A percentile compares a stretch with the other conserved stretches of the same genome.
Conservation (phyloP, 2,329 filamentous ascomycete genomes). For the Fusarium sp. region DNA sequence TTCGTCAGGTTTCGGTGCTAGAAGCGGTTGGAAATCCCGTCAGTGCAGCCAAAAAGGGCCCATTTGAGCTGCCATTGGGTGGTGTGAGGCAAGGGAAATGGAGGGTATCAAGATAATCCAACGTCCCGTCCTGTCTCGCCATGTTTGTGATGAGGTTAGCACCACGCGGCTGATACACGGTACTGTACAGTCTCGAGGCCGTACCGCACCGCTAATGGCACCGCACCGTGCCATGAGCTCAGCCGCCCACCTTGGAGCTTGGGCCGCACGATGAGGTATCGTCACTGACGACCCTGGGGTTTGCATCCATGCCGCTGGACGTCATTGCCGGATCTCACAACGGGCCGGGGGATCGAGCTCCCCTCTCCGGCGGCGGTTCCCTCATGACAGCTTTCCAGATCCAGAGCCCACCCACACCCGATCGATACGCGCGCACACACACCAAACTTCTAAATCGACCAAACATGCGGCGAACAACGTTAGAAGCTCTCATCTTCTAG, state of each 20-base stretch:
- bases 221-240: constrained; percentile 38
- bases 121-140: constrained; percentile 34
- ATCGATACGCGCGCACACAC: constrained; percentile 40
- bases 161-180: constrained; percentile 38
- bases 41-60: constrained; percentile 33
- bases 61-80: constrained; percentile 30
- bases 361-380: constrained; percentile 36
- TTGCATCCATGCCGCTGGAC: constrained; percentile 34
- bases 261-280: constrained; percentile 17
- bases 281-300: constrained; percentile 24
- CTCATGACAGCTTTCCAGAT: constrained; percentile 45
- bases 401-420: constrained; percentile 42
- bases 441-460: constrained; percentile 37
- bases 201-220: constrained; percentile 25
- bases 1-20: constrained; percentile 39
- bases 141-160: constrained; percentile 39
- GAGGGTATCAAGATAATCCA: constrained; percentile 45
- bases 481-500: constrained; percentile 24
- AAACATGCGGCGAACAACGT: constrained; percentile 27
- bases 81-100: constrained; percentile 42
- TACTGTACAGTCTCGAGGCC: constrained; percentile 25
- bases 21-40: constrained; percentile 42
- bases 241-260: constrained; percentile 23
- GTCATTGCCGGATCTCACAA: constrained; percentile 43
- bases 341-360: constrained; percentile 40